phyloP scores from a whole-genome alignment of 169 alveolate species.

The Fabrea salina region DNA sequence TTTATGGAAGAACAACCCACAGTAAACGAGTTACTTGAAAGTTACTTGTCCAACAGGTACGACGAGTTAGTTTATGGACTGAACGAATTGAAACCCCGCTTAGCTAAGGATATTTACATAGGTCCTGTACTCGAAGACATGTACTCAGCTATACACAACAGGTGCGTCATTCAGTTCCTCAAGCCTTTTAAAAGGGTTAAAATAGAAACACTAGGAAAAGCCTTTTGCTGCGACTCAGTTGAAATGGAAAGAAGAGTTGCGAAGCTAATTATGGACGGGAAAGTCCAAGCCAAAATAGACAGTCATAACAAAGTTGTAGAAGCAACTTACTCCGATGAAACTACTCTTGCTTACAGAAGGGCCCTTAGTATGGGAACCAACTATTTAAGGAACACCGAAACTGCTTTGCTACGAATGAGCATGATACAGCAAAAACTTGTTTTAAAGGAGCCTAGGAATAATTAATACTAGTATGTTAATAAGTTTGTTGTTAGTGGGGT shows the following conservation, averaged over 20 bases:
- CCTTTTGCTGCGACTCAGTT: background rate
- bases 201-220: background rate
- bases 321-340: background rate
- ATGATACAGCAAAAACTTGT: background rate
- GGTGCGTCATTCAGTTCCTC: background rate
- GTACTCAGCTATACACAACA: background rate
- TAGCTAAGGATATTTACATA: background rate
- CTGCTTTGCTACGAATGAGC: background rate
- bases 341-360: background rate
- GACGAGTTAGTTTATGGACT: background rate
- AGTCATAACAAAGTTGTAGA: slow-evolving; percentile 6
- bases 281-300: slow-evolving; percentile 1
- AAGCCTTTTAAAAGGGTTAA: slow-evolving; percentile 1
- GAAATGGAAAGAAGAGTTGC: background rate
- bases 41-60: background rate
- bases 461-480: too few species aligned
- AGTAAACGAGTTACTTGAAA: background rate
- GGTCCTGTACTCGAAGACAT: background rate
- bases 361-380: background rate
- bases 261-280: background rate
- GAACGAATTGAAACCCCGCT: background rate
- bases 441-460: background rate
- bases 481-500: too few species aligned
- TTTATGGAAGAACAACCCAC: slow-evolving; percentile 5
- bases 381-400: background rate